A percentile compares a stretch with the other conserved stretches of the same genome.
Evolutionary conservation across 2,329 filamentous ascomycete species (phyloP).

Genomic region (Coniochaeta sp.): DNA sequence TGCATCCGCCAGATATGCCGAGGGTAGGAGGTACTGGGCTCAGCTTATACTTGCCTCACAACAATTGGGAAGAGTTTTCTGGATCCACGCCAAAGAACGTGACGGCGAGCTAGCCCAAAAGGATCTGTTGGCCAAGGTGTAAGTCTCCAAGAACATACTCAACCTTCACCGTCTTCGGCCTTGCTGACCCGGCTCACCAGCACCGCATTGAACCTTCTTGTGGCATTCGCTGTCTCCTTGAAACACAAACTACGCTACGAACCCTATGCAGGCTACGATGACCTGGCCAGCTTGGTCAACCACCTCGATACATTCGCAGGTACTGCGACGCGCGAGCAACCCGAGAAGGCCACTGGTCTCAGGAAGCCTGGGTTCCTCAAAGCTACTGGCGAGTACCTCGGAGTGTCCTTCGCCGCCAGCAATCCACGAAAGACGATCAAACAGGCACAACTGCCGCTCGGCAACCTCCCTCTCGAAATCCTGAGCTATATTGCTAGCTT

Average conservation of each 20-base stretch:
- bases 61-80: constrained; percentile 69
- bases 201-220: constrained; percentile 61
- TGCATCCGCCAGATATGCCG: constrained; percentile 29
- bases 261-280: constrained; percentile 62
- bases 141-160: constrained; percentile 5
- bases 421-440: constrained; percentile 67
- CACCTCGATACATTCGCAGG: constrained; percentile 63
- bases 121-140: constrained; percentile 59
- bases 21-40: constrained; percentile 51
- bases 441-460: constrained; percentile 57
- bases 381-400: constrained; percentile 55
- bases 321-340: constrained; percentile 30
- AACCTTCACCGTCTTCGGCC: background rate
- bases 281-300: constrained; percentile 53
- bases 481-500: constrained; percentile 58
- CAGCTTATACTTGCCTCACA: constrained; percentile 55
- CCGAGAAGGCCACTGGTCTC: constrained; percentile 21
- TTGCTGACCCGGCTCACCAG: constrained; percentile 11
- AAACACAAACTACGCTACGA: constrained; percentile 72
- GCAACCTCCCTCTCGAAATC: constrained; percentile 67
- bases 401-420: constrained; percentile 58
- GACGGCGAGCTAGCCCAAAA: constrained; percentile 49
- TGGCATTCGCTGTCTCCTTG: constrained; percentile 60
- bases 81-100: constrained; percentile 69
- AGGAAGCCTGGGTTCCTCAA: constrained; percentile 35